These are phyloP conservation scores for Starmera pachycereana DNA, from an alignment of 805 yeast genomes.

Conservation along the genomic window DNA sequence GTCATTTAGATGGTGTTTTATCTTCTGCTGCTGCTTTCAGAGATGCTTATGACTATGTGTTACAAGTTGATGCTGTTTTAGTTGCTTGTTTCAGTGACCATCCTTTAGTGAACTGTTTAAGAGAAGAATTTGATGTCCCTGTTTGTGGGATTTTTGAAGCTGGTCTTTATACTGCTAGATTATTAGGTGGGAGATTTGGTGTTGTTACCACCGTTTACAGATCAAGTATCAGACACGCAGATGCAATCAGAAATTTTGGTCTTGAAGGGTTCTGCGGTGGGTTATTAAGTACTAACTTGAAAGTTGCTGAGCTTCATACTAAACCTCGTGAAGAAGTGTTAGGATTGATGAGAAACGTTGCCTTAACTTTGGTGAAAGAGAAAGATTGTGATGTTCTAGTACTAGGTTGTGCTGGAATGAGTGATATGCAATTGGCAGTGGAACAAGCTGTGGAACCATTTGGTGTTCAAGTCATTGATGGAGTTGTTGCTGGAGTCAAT, in stretches of 20 bases:
- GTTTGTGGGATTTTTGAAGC: conserved; percentile 26
- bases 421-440: conserved; percentile 19
- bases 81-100: conserved; percentile 28
- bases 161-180: conserved; percentile 21
- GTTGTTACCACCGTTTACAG: conserved; percentile 22
- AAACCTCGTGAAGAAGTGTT: conserved; percentile 22
- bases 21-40: conserved; percentile 22
- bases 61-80: conserved; percentile 21
- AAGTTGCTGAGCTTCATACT: conserved; percentile 23
- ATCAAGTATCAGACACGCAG: conserved; percentile 23
- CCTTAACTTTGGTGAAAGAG: conserved; percentile 17
- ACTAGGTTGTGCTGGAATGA: conserved; percentile 25
- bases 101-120: conserved; percentile 23
- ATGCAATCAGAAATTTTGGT: conserved; percentile 20
- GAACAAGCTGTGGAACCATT: conserved; percentile 8
- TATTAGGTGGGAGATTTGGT: conserved; percentile 24
- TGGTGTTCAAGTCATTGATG: conserved; percentile 18
- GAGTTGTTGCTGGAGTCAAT: conserved; percentile 19
- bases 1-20: conserved; percentile 24
- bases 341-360: conserved; percentile 17
- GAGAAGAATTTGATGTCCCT: conserved; percentile 26
- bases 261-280: conserved; percentile 23
- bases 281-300: conserved; percentile 21
- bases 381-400: conserved; percentile 21
- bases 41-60: conserved; percentile 19